phyloP scores from a whole-genome alignment of 257 asterid species.

The Sherardia arvensis region DNA sequence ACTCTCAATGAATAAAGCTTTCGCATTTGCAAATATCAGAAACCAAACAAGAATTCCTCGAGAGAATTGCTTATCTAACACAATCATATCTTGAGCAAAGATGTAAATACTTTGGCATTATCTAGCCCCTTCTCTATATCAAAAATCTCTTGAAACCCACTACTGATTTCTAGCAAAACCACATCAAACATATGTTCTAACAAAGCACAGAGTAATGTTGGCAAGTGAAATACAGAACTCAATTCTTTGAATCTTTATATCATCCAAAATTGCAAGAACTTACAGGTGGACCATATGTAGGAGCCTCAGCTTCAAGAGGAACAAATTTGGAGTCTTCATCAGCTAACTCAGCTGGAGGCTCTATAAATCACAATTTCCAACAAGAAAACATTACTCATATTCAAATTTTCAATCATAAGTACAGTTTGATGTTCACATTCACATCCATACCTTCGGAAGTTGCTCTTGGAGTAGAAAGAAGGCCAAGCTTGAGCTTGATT shows the following conservation, averaged over 20 bases:
- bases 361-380: conserved; percentile 22
- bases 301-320: conserved; percentile 59
- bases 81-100: neutral
- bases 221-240: neutral
- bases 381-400: neutral
- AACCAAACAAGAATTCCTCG: neutral
- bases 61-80: neutral
- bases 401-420: too few relatives aligned
- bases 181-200: neutral
- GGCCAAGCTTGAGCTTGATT: conserved; percentile 26
- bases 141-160: neutral
- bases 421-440: neutral
- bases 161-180: neutral
- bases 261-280: conserved; percentile 21
- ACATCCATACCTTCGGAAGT: conserved; percentile 35
- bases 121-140: neutral
- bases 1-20: neutral
- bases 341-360: conserved; percentile 53
- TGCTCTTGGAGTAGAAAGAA: conserved; percentile 30
- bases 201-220: neutral
- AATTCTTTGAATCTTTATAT: neutral
- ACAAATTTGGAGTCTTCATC: conserved; percentile 91
- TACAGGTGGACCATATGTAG: conserved; percentile 88
- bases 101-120: neutral
- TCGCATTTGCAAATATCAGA: neutral